Conservation (phyloP, 805 yeast genomes). For the Candida nemodendra region DNA sequence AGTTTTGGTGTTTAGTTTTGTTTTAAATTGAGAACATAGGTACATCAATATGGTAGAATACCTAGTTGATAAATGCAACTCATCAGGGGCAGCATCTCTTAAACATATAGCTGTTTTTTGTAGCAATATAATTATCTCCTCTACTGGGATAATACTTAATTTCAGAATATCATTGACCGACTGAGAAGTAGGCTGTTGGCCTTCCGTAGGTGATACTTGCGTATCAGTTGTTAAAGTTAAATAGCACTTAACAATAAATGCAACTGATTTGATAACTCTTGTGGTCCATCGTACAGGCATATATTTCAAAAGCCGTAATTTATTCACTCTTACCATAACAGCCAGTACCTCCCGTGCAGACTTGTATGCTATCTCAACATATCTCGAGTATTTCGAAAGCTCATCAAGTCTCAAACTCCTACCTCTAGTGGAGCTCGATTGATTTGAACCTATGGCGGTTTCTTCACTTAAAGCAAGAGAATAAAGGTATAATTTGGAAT, state of each 20-base stretch:
- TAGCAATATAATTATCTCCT: constrained; percentile 65
- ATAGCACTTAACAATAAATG: constrained; percentile 85
- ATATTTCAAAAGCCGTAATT: constrained; percentile 58
- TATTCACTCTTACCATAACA: constrained; percentile 69
- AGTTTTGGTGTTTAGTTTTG: constrained; percentile 29
- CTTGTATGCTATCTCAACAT: constrained; percentile 75
- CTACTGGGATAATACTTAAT: constrained; percentile 63
- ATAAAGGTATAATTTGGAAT: constrained; percentile 78
- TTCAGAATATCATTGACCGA: constrained; percentile 38
- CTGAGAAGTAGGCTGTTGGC: constrained; percentile 5
- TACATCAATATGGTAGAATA: constrained; percentile 77
- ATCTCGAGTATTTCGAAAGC: constrained; percentile 67
- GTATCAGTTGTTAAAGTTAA: constrained; percentile 50
- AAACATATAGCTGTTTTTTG: constrained; percentile 71
- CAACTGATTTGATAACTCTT: constrained; percentile 81
- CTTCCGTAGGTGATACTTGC: not conserved
- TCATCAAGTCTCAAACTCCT: constrained; percentile 59
- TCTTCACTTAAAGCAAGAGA: constrained; percentile 71
- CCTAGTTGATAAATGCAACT: constrained; percentile 76
- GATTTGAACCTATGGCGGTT: constrained; percentile 34
- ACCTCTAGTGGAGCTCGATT: constrained; percentile 26
- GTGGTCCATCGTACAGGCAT: constrained; percentile 95
- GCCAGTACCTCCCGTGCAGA: constrained; percentile 80
- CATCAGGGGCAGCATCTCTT: constrained; percentile 86
- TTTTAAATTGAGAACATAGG: constrained; percentile 71